These are phyloP conservation scores for Albophoma yamanashiensis DNA, from an alignment of 2,329 filamentous ascomycete genomes.

Conservation along the genomic window DNA sequence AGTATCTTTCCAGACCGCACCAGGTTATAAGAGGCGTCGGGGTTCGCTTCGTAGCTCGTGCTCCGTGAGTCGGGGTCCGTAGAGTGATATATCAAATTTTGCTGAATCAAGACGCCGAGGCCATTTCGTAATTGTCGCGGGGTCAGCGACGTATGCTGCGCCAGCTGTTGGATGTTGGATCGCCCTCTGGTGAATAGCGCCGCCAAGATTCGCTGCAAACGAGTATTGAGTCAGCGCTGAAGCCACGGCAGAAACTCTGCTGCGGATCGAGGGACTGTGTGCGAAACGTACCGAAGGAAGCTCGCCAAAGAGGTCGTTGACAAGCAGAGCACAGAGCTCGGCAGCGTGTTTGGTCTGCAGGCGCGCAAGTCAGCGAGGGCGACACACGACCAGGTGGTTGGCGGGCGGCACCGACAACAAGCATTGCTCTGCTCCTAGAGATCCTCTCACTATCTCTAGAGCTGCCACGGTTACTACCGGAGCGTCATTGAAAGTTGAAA, in stretches of 20 bases:
- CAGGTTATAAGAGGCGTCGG: conserved; percentile 69
- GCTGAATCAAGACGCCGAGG: conserved; percentile 75
- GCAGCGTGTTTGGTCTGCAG: conserved; percentile 60
- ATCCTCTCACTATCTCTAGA: conserved; percentile 72
- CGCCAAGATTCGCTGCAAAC: conserved; percentile 66
- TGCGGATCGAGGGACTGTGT: conserved; percentile 2
- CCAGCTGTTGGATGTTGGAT: conserved; percentile 58
- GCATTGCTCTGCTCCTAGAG: conserved; percentile 60
- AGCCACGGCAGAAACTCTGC: neutral
- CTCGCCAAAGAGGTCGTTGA: conserved; percentile 84
- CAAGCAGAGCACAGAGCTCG: conserved; percentile 82
- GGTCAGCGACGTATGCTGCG: conserved; percentile 60
- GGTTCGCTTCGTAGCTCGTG: conserved; percentile 77
- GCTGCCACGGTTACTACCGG: conserved; percentile 60
- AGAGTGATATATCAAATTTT: conserved; percentile 72
- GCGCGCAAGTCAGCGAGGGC: conserved; percentile 11
- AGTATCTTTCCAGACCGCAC: conserved; percentile 74
- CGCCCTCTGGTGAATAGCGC: conserved; percentile 71
- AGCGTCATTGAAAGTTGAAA: conserved; percentile 39
- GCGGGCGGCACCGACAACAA: conserved; percentile 33
- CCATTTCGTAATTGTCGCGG: conserved; percentile 71
- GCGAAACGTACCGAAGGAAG: conserved; percentile 63
- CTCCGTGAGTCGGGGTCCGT: conserved; percentile 49
- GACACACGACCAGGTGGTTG: conserved; percentile 8
- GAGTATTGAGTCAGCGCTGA: conserved; percentile 15